Evolutionary conservation across 768 basidiomycete genomes (phyloP), one percentile per base, ranked within the genome.

Genomic region (Boletus patriciae): DNA sequence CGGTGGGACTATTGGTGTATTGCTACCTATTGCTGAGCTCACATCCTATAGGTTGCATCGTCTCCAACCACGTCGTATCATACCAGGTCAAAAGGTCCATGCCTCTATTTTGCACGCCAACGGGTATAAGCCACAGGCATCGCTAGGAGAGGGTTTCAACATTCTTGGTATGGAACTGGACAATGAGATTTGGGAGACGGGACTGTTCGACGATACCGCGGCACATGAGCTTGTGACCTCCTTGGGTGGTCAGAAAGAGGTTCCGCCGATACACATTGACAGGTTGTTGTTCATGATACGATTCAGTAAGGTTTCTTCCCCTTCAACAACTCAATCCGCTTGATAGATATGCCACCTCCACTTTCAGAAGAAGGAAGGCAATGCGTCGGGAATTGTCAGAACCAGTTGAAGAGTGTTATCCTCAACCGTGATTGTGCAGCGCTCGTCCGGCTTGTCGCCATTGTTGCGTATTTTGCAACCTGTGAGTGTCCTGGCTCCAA

Each of bases 101-200:
- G 65, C 64, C 27, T 66, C 61, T 3, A 55, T 66, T 47, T 38
- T 66, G 36, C 51, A 50, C 44, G 61, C 58, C 8, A 66, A 62
- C 8, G 36, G 48, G 10, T 65, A 65, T 31, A 46, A 40, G 36
- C 64, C 64, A 16, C 50, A 10, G 2, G 64, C 60, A 13, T 54
- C 55, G 7, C 40, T 54, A 6, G 64, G 64, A 42, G 52, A 59
- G 6, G 64, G 64, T n/a, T 65, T 65, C 18, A 60, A 65, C 10
- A 58, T 65, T 4, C 57, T 54, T 4, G 52, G 37, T 33, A 27
- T 42, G 2, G 52, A 59, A 7, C 25, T 59, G 10, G 52, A 51
- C 19, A 9, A 33, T 15, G 15, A 36, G 11, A n/a, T 59, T 12
- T 65, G 64, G 61, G 64, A 65, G 42, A 55, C 52, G 2, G 52